phyloP scores from a whole-genome alignment of 108 stramenopile species.

The Skeletonema tropicum region DNA sequence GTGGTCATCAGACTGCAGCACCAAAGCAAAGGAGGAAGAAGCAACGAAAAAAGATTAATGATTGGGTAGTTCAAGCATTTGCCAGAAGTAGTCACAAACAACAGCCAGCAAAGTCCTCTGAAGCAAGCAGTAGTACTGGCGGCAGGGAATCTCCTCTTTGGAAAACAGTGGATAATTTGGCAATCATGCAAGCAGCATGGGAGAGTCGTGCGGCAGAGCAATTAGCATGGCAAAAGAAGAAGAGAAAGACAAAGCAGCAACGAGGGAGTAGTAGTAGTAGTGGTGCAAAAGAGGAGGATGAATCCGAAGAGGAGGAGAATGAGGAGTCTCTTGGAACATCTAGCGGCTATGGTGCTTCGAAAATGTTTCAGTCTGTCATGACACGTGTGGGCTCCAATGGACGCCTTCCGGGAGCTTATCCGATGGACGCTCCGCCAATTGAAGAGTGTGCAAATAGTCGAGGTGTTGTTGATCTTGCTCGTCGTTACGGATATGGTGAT shows the following conservation, averaged over 20 bases:
- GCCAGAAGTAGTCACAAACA: background rate
- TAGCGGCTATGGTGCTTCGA: constrained; percentile 31
- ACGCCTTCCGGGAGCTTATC: constrained; percentile 78
- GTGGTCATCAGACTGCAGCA: background rate
- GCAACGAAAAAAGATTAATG: constrained; percentile 16
- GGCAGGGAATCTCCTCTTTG: constrained; percentile 14
- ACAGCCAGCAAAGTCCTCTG: background rate
- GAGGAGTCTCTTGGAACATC: background rate
- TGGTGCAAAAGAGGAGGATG: background rate
- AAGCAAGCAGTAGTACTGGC: background rate
- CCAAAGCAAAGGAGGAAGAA: constrained; percentile 1
- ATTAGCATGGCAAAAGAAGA: constrained; percentile 9
- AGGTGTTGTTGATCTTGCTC: constrained; percentile 63
- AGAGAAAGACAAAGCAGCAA: background rate
- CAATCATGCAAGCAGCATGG: constrained; percentile 38
- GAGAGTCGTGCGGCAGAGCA: constrained; percentile 37
- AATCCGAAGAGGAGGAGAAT: background rate
- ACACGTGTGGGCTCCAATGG: constrained; percentile 73
- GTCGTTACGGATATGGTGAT: constrained; percentile 80
- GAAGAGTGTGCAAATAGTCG: constrained; percentile 61
- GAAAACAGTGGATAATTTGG: constrained; percentile 30
- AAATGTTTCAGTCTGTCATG: constrained; percentile 58
- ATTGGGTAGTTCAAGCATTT: constrained; percentile 47
- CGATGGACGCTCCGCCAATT: constrained; percentile 76
- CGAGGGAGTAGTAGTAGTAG: background rate